These are phyloP conservation scores for Gossypium longicalyx DNA, from an alignment of 345 rosid genomes.

Conservation along the genomic window DNA sequence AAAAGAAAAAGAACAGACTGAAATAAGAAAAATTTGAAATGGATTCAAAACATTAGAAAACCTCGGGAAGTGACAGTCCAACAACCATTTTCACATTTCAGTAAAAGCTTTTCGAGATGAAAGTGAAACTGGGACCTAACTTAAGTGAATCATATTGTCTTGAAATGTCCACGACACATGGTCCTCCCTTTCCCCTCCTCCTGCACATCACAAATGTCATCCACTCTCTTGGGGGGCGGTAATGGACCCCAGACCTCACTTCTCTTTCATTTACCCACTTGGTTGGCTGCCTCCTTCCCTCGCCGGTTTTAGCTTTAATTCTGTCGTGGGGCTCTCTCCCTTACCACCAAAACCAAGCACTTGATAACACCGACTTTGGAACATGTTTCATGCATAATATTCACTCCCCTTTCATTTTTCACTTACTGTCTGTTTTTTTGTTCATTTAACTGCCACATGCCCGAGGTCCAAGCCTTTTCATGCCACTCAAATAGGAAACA, in stretches of 20 bases:
- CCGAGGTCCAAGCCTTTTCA: background rate
- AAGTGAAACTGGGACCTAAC: slow-evolving; percentile 6
- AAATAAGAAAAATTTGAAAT: background rate
- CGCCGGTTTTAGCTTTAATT: no score
- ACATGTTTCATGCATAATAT: slow-evolving; percentile 15
- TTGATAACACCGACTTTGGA: background rate
- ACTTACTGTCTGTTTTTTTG: background rate
- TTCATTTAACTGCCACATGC: background rate
- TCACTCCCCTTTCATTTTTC: slow-evolving; percentile 4
- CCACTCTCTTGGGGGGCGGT: slow-evolving; percentile 14
- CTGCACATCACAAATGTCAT: slow-evolving; percentile 10
- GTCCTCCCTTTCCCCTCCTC: slow-evolving; percentile 2
- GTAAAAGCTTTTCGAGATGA: background rate
- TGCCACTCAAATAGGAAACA: slow-evolving; percentile 5
- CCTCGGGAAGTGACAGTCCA: slow-evolving; percentile 15
- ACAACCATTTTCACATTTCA: background rate
- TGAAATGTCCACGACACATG: slow-evolving; percentile 5
- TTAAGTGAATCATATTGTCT: background rate
- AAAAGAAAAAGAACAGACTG: no score
- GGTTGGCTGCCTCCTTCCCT: background rate
- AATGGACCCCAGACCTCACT: background rate
- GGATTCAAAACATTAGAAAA: background rate
- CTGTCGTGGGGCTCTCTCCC: background rate
- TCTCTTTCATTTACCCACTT: slow-evolving; percentile 7
- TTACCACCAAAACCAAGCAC: slow-evolving; percentile 16